Conservation (phyloP, 495 filamentous ascomycete genomes). For the Aspergillus haitiensis region DNA sequence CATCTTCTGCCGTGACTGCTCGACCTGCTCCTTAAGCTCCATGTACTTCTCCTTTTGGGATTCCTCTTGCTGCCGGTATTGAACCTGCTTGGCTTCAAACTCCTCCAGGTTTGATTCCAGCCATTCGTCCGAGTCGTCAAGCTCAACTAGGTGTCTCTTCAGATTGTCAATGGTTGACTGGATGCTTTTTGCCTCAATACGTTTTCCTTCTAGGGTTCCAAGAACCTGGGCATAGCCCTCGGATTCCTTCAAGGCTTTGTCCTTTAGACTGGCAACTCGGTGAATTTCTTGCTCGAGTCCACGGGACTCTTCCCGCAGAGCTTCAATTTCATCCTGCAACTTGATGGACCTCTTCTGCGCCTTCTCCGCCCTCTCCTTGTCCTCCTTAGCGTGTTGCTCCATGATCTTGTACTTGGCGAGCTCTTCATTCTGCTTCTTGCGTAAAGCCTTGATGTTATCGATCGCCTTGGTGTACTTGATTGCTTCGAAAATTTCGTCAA, state of each 20-base stretch:
- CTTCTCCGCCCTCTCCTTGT: slow-evolving; percentile 81
- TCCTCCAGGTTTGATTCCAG: slow-evolving; percentile 74
- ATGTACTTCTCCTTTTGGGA: slow-evolving; percentile 59
- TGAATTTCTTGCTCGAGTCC: slow-evolving; percentile 58
- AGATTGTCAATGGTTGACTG: slow-evolving; percentile 68
- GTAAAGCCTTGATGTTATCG: slow-evolving; percentile 81
- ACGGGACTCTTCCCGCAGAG: slow-evolving; percentile 56
- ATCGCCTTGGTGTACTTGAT: slow-evolving; percentile 96
- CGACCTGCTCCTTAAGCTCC: slow-evolving; percentile 63
- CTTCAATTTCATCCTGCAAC: slow-evolving; percentile 73
- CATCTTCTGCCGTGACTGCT: slow-evolving; percentile 55
- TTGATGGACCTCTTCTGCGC: slow-evolving; percentile 61
- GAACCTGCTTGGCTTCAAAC: slow-evolving; percentile 70
- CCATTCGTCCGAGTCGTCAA: slow-evolving; percentile 76
- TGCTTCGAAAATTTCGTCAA: slow-evolving; percentile 98
- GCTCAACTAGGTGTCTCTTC: slow-evolving; percentile 66
- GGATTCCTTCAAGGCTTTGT: slow-evolving; percentile 61
- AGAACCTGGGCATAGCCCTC: slow-evolving; percentile 63
- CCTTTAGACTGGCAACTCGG: slow-evolving; percentile 53
- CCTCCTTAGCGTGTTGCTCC: slow-evolving; percentile 74
- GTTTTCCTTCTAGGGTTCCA: slow-evolving; percentile 70
- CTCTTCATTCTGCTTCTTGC: slow-evolving; percentile 79
- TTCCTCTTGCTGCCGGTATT: slow-evolving; percentile 63
- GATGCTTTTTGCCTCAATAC: slow-evolving; percentile 64
- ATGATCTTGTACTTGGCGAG: slow-evolving; percentile 67